These are phyloP conservation scores for Trametes maxima DNA, from an alignment of 768 basidiomycete species.

Conservation along the genomic window DNA sequence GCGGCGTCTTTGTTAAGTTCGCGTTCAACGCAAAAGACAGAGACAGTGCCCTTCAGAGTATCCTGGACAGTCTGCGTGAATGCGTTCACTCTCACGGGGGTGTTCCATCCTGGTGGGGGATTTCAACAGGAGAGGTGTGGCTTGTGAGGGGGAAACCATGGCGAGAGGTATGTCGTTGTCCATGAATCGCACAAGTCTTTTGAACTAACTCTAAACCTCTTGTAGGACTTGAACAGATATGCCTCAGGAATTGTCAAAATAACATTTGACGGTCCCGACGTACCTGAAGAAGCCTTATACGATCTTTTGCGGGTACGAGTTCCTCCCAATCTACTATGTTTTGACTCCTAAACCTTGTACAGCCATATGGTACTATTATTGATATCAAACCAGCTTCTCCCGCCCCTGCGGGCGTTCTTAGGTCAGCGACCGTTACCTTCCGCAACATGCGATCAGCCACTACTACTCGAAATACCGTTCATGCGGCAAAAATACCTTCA, in stretches of 20 bases:
- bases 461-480: constrained; percentile 80
- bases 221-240: constrained; percentile 83
- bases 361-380: constrained; percentile 84
- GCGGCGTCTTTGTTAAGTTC: constrained; percentile 83
- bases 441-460: constrained; percentile 66
- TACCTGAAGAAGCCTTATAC: constrained; percentile 80
- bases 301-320: constrained; percentile 69
- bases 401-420: constrained; percentile 59
- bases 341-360: constrained; percentile 9
- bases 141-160: constrained; percentile 78
- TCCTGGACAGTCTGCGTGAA: constrained; percentile 52
- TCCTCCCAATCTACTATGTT: neutral
- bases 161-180: constrained; percentile 58
- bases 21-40: constrained; percentile 45
- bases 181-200: neutral
- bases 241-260: constrained; percentile 73
- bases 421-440: constrained; percentile 59
- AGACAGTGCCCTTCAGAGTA: constrained; percentile 44
- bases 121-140: constrained; percentile 59
- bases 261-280: constrained; percentile 88
- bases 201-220: neutral
- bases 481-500: constrained; percentile 49
- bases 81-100: constrained; percentile 53
- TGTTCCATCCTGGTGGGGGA: constrained; percentile 64
- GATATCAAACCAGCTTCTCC: constrained; percentile 64